These are phyloP conservation scores for Tolypocladium paradoxum DNA, from an alignment of 2,329 filamentous ascomycete species.

Conservation along the genomic window DNA sequence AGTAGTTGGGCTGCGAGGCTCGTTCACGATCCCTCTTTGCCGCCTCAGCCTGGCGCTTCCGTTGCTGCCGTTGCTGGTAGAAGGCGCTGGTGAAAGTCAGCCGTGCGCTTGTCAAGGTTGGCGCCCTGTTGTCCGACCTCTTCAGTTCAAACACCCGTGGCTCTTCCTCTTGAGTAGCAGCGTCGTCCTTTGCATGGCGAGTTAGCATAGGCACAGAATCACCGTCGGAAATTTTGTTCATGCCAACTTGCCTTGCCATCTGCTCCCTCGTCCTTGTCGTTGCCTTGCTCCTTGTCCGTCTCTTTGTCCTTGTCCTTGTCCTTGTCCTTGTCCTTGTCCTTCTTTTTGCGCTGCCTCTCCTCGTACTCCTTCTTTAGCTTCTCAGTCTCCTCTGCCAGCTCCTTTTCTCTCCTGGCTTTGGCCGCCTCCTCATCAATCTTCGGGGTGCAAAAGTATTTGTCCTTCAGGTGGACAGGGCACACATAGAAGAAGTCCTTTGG, in stretches of 20 bases:
- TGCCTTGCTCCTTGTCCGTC: constrained; percentile 6
- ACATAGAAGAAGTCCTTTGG: constrained; percentile 77
- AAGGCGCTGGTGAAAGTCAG: constrained; percentile 49
- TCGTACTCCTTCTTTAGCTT: constrained; percentile 68
- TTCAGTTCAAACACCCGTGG: constrained; percentile 77
- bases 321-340: constrained; percentile 39
- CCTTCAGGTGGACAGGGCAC: constrained; percentile 72
- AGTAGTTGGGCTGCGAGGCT: constrained; percentile 64
- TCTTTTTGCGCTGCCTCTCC: constrained; percentile 57
- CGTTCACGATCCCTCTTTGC: constrained; percentile 75
- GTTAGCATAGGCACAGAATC: not conserved
- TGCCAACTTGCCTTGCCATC: constrained; percentile 7
- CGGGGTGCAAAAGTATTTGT: constrained; percentile 68
- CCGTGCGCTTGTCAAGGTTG: not conserved
- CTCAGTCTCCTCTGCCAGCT: constrained; percentile 52
- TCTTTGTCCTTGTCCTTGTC: constrained; percentile 21
- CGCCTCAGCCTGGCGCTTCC: constrained; percentile 39
- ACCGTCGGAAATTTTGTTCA: not conserved
- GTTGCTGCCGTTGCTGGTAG: constrained; percentile 74
- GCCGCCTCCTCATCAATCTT: constrained; percentile 58
- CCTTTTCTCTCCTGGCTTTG: constrained; percentile 50
- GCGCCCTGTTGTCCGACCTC: constrained; percentile 43
- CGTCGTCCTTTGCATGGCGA: constrained; percentile 11
- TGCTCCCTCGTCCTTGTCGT: constrained; percentile 16
- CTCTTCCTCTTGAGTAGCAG: constrained; percentile 42